A percentile compares a stretch with the other conserved stretches of the same genome.
These are phyloP conservation scores for Starmerella floris DNA, from an alignment of 805 yeast genomes.

Conservation along the genomic window DNA sequence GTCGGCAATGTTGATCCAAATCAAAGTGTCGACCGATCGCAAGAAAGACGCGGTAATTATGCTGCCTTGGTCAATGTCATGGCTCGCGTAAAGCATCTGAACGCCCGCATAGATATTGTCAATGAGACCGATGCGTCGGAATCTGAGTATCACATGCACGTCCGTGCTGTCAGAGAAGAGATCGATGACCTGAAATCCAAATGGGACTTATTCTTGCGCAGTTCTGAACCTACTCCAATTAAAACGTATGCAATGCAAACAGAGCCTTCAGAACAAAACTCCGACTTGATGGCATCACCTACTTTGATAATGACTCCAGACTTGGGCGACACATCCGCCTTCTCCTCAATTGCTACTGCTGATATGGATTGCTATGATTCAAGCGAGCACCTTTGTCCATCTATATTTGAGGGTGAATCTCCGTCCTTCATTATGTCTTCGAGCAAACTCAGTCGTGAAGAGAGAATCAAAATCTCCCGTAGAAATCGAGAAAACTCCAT, in stretches of 20 bases:
- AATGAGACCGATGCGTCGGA: constrained; percentile 5
- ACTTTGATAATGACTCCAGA: constrained; percentile 11
- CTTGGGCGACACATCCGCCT: background rate
- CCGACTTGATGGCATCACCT: too few relatives aligned
- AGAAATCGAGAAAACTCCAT: background rate
- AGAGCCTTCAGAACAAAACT: too few relatives aligned
- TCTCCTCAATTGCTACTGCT: background rate
- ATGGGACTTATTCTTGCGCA: background rate
- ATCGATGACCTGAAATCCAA: constrained; percentile 6
- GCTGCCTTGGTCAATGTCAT: constrained; percentile 4
- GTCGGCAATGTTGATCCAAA: background rate
- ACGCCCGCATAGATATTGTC: constrained; percentile 18
- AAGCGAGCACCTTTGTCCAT: background rate
- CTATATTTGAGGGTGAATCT: constrained; percentile 13
- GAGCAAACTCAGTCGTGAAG: constrained; percentile 13
- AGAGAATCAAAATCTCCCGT: constrained; percentile 11
- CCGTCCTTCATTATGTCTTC: background rate
- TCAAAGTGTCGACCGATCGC: background rate
- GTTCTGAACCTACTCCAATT: background rate
- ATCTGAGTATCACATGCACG: constrained; percentile 7
- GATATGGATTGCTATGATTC: background rate
- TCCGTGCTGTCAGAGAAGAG: constrained; percentile 10
- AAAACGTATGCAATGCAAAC: too few relatives aligned
- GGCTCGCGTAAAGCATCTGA: constrained; percentile 16
- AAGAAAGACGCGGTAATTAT: background rate